Percentiles rank a stretch among this genome's conserved stretches.
These are phyloP conservation scores for Cynanchum wilfordii DNA, from an alignment of 257 asterid genomes.

Conservation along the genomic window DNA sequence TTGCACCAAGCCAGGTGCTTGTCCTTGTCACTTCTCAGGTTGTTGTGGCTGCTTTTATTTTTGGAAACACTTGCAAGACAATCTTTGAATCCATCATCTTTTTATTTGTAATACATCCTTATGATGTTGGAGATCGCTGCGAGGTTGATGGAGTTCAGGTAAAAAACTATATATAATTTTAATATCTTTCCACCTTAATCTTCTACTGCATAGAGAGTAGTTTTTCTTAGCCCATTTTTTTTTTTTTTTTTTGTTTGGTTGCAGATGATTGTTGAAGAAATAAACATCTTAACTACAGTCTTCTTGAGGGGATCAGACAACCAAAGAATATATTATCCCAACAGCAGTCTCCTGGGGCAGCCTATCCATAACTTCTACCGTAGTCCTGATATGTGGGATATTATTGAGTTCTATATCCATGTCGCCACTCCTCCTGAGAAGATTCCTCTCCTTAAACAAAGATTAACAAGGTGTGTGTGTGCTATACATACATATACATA, in stretches of 20 bases:
- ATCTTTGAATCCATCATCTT: constrained; percentile 75
- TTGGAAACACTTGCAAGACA: constrained; percentile 85
- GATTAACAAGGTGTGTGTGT: constrained; percentile 35
- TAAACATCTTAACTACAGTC: constrained; percentile 78
- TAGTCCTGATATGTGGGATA: constrained; percentile 85
- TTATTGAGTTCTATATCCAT: constrained; percentile 57
- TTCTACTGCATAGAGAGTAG: no score
- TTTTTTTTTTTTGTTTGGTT: no score
- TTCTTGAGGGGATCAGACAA: constrained; percentile 60
- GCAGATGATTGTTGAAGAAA: constrained; percentile 90
- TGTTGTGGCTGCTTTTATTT: constrained; percentile 79
- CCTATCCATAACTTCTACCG: constrained; percentile 68
- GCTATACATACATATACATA: no score
- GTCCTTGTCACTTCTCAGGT: constrained; percentile 82
- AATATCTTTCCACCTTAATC: no score
- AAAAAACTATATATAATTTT: no score
- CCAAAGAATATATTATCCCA: constrained; percentile 60
- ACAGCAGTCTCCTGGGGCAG: constrained; percentile 58
- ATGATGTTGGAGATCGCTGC: constrained; percentile 88
- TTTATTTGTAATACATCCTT: constrained; percentile 83
- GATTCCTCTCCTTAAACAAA: constrained; percentile 50
- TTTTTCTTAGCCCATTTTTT: no score
- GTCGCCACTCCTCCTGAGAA: constrained; percentile 71
- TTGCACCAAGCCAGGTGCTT: constrained; percentile 61
- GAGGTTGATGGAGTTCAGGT: constrained; percentile 81